Base-by-base conservation (phyloP, 2,329 filamentous ascomycete genomes). In the Aspergillus sp. region DNA sequence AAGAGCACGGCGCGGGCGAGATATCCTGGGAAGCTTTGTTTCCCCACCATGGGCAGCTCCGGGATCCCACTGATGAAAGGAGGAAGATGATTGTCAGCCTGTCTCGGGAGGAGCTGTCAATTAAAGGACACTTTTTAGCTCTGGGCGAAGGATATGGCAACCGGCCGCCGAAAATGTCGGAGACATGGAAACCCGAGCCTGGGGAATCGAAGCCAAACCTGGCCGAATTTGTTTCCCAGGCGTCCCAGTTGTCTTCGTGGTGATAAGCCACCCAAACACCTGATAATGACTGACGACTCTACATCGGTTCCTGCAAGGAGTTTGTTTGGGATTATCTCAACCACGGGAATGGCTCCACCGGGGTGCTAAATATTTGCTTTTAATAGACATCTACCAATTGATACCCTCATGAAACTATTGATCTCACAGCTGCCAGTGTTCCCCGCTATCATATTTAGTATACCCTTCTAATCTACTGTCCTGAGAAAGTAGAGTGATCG, bases 41-140 rank as follows among this genome's bases (percentile, higher is more conserved):
- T 41, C 70, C 73, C 8, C 70, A 75, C 39, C 66, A 71, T 15
- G 74, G 74, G 9, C 73, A 76, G 57, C 57, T 76, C 15, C 43
- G 60, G 9, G 63, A 63, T 6, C 48, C 58, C 11, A 52, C 59
- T 2, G 64, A 62, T 12, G 63, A 62, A 14, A 64, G 65, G 51
- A 72, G 65, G 46, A 76, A 74, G 61, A 65, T 76, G 60, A 70
- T 66, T 21, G 59, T 76, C 23, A 57, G 55, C 9, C 48, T 76
- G 8, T 66, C 67, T 7, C 66, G 64, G 15, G 55, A 69, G 9
- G 65, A 67, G 31, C 44, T 76, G 21, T 62, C 55, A 3, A 44
- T 73, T 2, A 59, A 65, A 14, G 63, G 61, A 6, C 66, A 65
- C 48, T 47, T 62, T 1, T 53, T 67, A 11, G 58, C 49, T 14